Conservation (phyloP, 139 green algal genomes). For the Trebouxia sp. region DNA sequence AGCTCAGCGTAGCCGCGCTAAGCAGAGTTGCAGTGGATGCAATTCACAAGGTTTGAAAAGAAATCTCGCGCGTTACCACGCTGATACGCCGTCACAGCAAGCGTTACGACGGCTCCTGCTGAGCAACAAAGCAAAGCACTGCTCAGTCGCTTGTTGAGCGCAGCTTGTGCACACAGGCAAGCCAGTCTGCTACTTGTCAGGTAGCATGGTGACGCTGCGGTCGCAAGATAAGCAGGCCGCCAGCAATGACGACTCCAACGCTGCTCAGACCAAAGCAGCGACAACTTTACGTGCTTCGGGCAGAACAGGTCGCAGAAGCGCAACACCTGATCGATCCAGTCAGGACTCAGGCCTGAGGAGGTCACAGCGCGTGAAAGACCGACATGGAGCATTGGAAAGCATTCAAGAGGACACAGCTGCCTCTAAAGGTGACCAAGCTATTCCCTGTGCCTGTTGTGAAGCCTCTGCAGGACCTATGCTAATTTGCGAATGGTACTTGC, state of each 20-base stretch:
- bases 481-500: too few relatives aligned
- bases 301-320: neutral
- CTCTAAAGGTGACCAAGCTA: slow-evolving; percentile 1
- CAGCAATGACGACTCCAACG: neutral
- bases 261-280: neutral
- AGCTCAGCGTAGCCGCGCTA: too few relatives aligned
- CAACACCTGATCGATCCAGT: neutral
- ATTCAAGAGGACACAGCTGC: slow-evolving; percentile 23
- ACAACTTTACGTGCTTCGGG: neutral
- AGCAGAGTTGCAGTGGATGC: too few relatives aligned
- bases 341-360: neutral
- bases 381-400: neutral
- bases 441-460: too few relatives aligned
- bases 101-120: too few relatives aligned
- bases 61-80: neutral
- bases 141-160: too few relatives aligned
- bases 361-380: neutral
- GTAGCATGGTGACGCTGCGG: neutral
- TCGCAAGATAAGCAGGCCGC: neutral
- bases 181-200: neutral
- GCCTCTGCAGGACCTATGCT: too few relatives aligned
- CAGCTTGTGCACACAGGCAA: neutral
- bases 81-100: too few relatives aligned
- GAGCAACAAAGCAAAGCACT: too few relatives aligned
- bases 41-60: neutral